Conservation (phyloP, 2,329 filamentous ascomycete species). For the Fusarium nygamai region DNA sequence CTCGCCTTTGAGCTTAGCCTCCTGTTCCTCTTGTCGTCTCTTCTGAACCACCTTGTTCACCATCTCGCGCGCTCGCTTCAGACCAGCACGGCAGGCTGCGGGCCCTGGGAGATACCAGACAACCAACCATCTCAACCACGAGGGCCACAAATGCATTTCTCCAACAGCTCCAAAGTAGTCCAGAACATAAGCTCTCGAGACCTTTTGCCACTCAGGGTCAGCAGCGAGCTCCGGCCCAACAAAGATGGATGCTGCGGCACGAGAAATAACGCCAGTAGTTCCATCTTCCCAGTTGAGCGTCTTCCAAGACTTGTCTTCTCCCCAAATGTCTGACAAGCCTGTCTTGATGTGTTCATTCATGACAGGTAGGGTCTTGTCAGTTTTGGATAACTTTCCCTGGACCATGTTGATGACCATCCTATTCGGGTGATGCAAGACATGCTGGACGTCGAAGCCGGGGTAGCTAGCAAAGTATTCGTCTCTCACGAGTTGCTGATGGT, state of each 20-base stretch:
- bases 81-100: background rate
- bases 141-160: background rate
- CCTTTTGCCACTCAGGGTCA: background rate
- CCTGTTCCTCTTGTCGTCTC: accelerated
- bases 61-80: background rate
- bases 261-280: background rate
- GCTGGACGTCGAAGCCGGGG: background rate
- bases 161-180: background rate
- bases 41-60: background rate
- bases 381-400: background rate
- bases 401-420: background rate
- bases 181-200: background rate
- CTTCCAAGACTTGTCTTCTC: background rate
- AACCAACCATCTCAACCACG: background rate
- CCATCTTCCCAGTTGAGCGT: background rate
- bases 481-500: background rate
- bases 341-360: background rate
- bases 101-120: background rate
- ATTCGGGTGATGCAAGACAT: background rate
- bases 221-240: background rate
- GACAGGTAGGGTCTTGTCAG: background rate
- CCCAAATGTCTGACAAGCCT: background rate
- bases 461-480: background rate
- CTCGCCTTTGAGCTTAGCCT: accelerated
- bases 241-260: background rate